Conservation (phyloP, 495 filamentous ascomycete genomes). For the Daldinia loculata region DNA sequence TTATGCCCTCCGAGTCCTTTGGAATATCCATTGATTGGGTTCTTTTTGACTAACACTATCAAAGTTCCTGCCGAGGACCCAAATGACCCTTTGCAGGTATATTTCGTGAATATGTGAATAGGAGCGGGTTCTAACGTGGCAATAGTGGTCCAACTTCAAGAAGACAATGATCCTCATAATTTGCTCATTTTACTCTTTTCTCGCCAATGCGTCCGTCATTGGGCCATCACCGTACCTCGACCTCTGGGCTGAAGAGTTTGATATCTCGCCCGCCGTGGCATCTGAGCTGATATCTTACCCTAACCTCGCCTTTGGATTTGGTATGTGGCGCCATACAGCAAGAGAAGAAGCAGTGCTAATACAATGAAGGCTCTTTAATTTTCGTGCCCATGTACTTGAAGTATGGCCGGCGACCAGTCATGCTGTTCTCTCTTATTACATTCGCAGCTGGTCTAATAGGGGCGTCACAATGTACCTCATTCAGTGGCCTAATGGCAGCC, state of each 20-base stretch:
- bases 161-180: slow-evolving; percentile 68
- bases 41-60: not conserved
- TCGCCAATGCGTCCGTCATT: slow-evolving; percentile 65
- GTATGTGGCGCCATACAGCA: slow-evolving; percentile 34
- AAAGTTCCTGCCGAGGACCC: slow-evolving; percentile 67
- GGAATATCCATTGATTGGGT: not conserved
- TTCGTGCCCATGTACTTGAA: slow-evolving; percentile 69
- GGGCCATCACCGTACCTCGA: slow-evolving; percentile 69
- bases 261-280: slow-evolving; percentile 57
- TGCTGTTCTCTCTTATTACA: slow-evolving; percentile 63
- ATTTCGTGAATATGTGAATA: not conserved
- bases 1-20: not conserved
- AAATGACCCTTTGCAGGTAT: slow-evolving; percentile 68
- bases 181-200: slow-evolving; percentile 67
- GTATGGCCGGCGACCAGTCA: slow-evolving; percentile 66
- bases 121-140: slow-evolving; percentile 12
- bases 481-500: slow-evolving; percentile 61
- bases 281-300: slow-evolving; percentile 69
- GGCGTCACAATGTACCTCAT: slow-evolving; percentile 61
- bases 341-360: slow-evolving; percentile 14
- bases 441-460: slow-evolving; percentile 67
- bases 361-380: slow-evolving; percentile 58
- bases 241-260: slow-evolving; percentile 64
- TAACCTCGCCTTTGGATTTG: slow-evolving; percentile 70
- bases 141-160: slow-evolving; percentile 65